Evolutionary conservation across 2,329 filamentous ascomycete species (phyloP).

Genomic region (Penicillium sp.): DNA sequence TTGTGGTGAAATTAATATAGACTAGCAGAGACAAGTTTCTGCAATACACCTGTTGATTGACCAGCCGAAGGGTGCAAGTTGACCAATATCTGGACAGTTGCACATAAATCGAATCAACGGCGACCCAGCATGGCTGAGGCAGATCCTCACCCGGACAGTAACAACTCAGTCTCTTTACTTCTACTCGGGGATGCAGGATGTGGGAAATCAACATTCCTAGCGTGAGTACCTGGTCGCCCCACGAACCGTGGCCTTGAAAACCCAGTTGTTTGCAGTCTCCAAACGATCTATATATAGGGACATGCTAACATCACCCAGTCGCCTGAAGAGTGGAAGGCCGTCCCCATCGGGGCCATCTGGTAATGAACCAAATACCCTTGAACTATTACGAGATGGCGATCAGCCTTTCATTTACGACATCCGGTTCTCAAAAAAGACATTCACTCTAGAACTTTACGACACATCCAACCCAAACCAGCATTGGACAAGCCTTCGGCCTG

Average conservation of each 20-base stretch:
- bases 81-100: neutral
- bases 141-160: neutral
- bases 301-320: conserved; percentile 10
- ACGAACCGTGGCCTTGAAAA: too few relatives aligned
- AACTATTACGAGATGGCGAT: conserved; percentile 53
- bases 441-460: conserved; percentile 58
- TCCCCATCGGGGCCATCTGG: conserved; percentile 18
- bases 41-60: neutral
- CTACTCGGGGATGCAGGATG: conserved; percentile 60
- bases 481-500: conserved; percentile 55
- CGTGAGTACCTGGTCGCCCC: conserved; percentile 48
- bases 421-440: conserved; percentile 55
- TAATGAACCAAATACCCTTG: conserved; percentile 38
- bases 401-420: conserved; percentile 63
- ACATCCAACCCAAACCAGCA: conserved; percentile 56
- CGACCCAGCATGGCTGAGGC: conserved; percentile 10
- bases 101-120: neutral
- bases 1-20: neutral
- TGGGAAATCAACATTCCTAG: conserved; percentile 63
- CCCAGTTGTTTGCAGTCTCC: neutral
- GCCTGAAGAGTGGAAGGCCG: conserved; percentile 23
- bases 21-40: neutral
- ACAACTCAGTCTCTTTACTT: conserved; percentile 45
- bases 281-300: neutral
- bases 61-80: neutral